Conservation (phyloP, 352 stramenopile genomes). For the Phytophthora fragariaefolia region DNA sequence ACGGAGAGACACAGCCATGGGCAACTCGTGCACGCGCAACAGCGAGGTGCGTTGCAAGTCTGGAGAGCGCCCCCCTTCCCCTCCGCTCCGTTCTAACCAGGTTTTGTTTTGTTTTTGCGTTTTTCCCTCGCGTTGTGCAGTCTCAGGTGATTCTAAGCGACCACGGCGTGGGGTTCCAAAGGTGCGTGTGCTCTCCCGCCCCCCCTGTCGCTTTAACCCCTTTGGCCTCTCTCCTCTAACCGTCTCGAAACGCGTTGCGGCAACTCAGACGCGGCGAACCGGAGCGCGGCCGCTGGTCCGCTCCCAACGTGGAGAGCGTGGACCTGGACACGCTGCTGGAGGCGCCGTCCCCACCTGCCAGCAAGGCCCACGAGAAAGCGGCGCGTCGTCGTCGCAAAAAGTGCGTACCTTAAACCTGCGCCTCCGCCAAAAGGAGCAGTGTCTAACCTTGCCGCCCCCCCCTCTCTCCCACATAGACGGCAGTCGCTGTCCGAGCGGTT, state of each 20-base stretch:
- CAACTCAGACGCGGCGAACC: conserved; percentile 35
- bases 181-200: conserved; percentile 17
- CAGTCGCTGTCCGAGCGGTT: conserved; percentile 47
- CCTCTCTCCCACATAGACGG: conserved; percentile 20
- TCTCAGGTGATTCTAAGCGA: conserved; percentile 74
- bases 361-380: conserved; percentile 14
- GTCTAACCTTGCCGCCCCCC: background rate
- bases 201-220: conserved; percentile 15
- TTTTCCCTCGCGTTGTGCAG: conserved; percentile 23
- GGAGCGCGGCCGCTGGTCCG: conserved; percentile 76
- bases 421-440: too few relatives aligned
- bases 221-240: conserved; percentile 1
- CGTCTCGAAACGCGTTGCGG: too few relatives aligned
- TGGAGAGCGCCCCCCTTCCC: too few relatives aligned
- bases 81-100: too few relatives aligned
- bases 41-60: conserved; percentile 54
- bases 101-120: background rate
- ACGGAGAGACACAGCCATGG: conserved; percentile 40
- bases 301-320: conserved; percentile 69
- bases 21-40: conserved; percentile 67
- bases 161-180: conserved; percentile 47
- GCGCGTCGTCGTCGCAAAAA: conserved; percentile 56
- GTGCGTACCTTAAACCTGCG: conserved; percentile 42
- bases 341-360: conserved; percentile 61
- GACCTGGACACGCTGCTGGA: conserved; percentile 84